Base-by-base conservation (phyloP, 129 eudicot species). In the Helianthus tuberosus region DNA sequence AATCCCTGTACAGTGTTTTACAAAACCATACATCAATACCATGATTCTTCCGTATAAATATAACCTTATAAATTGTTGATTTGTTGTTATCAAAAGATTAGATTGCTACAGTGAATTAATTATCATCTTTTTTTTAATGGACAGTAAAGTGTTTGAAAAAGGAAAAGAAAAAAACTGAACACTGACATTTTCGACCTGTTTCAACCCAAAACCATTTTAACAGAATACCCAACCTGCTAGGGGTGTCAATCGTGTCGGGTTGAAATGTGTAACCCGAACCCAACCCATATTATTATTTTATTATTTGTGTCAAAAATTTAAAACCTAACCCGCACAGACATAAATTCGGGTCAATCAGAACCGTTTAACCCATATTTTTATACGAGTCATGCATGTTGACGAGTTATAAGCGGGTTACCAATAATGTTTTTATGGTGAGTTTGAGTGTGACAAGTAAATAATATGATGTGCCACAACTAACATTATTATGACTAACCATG, bases 1-100 rank as follows among this genome's bases (percentile, higher is more conserved):
- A 84, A 74, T 74, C 89, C 95, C 91, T 88, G 58, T 13, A 75
- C 59, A 15, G 32, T 23, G 75, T 50, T 49, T 60, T 11, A 48
- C 25, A 39, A 38, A 60, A 59, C 36, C 13, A 58, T 57, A 38
- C 25, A 48, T 58, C 32, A 48, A 46, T 16, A 46, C 17, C 12
- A 39, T 54, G 60, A 64, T 38, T 0, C 35, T 9, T 23, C 10
- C 1, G 3, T 59, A 11, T 60, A 60, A 29, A 60, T 60, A 63
- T n/a, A n/a, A 63, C 48, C 49, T 36, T 63, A 35, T 36, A 35
- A 38, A n/a, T 35, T 35, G 12, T 63, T 35, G 12, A 38, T 3
- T 35, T 35, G 12, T 63, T 35, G 12, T 35, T 6, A 35, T 35
- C 49, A 35, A 36, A 63, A 63, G 25, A 13, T 38, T 14, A 63